Evolutionary conservation across 1,284 basidiomycete genomes (phyloP).

Genomic region (Boletus smithii): DNA sequence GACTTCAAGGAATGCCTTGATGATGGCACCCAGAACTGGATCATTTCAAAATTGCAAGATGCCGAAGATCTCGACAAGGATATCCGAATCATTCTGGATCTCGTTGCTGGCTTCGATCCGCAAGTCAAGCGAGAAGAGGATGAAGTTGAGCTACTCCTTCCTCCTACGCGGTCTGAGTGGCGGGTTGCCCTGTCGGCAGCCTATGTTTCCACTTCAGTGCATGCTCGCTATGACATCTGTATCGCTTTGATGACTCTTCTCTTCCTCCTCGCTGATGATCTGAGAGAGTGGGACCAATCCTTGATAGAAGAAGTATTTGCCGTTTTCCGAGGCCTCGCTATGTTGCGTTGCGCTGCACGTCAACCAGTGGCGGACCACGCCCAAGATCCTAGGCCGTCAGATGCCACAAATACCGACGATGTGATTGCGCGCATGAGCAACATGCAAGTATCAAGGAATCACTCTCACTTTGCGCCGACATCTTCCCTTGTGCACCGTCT

Average conservation of each 20-base stretch:
- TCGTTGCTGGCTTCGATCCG: slow-evolving; percentile 65
- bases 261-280: slow-evolving; percentile 65
- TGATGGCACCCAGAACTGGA: slow-evolving; percentile 56
- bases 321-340: slow-evolving; percentile 70
- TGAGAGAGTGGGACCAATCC: slow-evolving; percentile 59
- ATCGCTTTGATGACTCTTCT: slow-evolving; percentile 62
- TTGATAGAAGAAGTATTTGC: slow-evolving; percentile 72
- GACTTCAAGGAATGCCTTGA: slow-evolving; percentile 55
- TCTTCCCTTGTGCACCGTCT: slow-evolving; percentile 72
- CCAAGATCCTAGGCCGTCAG: slow-evolving; percentile 27
- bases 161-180: slow-evolving; percentile 56
- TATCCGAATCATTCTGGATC: slow-evolving; percentile 56
- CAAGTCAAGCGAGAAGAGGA: slow-evolving; percentile 72
- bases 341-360: slow-evolving; percentile 56
- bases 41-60: slow-evolving; percentile 53
- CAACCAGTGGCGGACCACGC: slow-evolving; percentile 53
- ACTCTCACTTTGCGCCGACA: slow-evolving; percentile 48
- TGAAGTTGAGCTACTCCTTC: slow-evolving; percentile 55
- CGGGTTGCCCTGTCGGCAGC: slow-evolving; percentile 55
- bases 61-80: slow-evolving; percentile 54
- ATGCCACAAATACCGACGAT: slow-evolving; percentile 52
- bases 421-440: slow-evolving; percentile 62
- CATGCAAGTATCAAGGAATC: slow-evolving; percentile 62
- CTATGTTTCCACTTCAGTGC: slow-evolving; percentile 59
- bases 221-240: slow-evolving; percentile 71